Evolutionary conservation across 208 protist genomes (phyloP).

Genomic region (Leishmania tropica): DNA sequence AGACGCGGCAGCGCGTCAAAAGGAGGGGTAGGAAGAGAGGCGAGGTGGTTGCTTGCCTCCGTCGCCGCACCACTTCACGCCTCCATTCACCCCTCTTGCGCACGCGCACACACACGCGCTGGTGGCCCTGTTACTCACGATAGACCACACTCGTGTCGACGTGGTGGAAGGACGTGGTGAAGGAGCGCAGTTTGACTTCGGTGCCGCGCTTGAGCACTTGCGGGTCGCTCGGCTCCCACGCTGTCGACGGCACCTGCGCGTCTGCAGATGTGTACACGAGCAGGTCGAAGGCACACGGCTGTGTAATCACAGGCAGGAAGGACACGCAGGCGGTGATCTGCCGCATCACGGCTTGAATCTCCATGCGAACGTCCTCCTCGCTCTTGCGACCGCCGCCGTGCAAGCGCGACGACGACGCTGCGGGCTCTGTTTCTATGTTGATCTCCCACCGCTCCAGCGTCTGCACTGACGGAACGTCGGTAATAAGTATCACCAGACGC

Average conservation of each 20-base stretch:
- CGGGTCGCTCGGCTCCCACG: conserved; percentile 97
- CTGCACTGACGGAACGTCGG: conserved; percentile 49
- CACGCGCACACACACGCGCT: neutral
- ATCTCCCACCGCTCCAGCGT: conserved; percentile 98
- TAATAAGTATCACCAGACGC: conserved; percentile 95
- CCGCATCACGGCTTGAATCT: conserved; percentile 96
- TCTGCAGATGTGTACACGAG: conserved; percentile 93
- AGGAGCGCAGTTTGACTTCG: conserved; percentile 95
- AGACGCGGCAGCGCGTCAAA: neutral
- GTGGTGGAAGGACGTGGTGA: conserved; percentile 93
- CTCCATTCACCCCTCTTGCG: neutral
- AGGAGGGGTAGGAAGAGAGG: neutral
- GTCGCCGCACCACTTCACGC: neutral
- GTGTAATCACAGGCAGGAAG: conserved; percentile 95
- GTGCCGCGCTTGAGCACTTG: conserved; percentile 93
- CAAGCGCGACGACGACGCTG: neutral
- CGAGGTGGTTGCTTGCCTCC: neutral
- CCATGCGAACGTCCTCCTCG: conserved; percentile 91
- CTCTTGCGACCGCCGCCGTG: conserved; percentile 4
- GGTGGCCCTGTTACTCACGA: conserved; percentile 34
- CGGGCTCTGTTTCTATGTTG: conserved; percentile 56
- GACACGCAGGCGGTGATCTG: conserved; percentile 98
- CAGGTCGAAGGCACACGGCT: conserved; percentile 91
- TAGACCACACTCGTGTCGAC: conserved; percentile 91
- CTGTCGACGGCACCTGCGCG: conserved; percentile 68